Evolutionary conservation across 163 green algal species (phyloP).

Genomic region (Chlamydomonas reinhardtii): DNA sequence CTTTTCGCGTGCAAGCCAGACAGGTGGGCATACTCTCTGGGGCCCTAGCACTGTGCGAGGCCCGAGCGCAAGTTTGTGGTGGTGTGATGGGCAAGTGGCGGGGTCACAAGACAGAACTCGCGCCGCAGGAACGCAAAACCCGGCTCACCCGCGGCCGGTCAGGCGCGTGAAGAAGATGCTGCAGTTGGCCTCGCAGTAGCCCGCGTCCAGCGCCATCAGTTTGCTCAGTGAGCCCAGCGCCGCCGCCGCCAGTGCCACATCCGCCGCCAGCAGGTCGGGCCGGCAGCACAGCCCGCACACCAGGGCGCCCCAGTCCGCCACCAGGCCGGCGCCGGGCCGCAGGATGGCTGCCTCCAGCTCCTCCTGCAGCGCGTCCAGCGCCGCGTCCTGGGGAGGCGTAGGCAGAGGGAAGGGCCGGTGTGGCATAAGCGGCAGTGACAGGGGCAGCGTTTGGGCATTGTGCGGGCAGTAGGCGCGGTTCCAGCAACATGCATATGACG

Average conservation of each 20-base stretch:
- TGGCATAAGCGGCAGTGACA: not conserved
- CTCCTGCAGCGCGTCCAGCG: slow-evolving; percentile 87
- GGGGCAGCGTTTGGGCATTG: too few relatives aligned
- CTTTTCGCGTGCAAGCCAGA: too few relatives aligned
- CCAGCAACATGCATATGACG: too few relatives aligned
- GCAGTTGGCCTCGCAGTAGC: slow-evolving; percentile 88
- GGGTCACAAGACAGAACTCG: too few relatives aligned
- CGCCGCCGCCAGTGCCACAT: slow-evolving; percentile 63
- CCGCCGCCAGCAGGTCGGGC: slow-evolving; percentile 49
- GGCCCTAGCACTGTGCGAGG: too few relatives aligned
- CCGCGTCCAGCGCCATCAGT: slow-evolving; percentile 89
- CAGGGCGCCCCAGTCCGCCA: slow-evolving; percentile 65
- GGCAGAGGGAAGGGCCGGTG: too few relatives aligned
- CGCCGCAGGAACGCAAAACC: too few relatives aligned
- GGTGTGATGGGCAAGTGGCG: too few relatives aligned
- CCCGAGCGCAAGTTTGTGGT: too few relatives aligned
- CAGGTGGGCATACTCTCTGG: too few relatives aligned
- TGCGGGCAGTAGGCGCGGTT: too few relatives aligned
- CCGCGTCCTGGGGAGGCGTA: slow-evolving; percentile 68
- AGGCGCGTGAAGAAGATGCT: slow-evolving; percentile 88
- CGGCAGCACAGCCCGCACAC: slow-evolving; percentile 51
- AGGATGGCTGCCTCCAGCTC: slow-evolving; percentile 79
- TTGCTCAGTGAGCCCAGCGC: slow-evolving; percentile 90
- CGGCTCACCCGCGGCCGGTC: not conserved
- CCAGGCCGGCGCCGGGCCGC: slow-evolving; percentile 53